Percentiles rank a stretch among this genome's conserved stretches.
Conservation (phyloP, 495 filamentous ascomycete genomes). For the Neurospora tetrasperma region DNA sequence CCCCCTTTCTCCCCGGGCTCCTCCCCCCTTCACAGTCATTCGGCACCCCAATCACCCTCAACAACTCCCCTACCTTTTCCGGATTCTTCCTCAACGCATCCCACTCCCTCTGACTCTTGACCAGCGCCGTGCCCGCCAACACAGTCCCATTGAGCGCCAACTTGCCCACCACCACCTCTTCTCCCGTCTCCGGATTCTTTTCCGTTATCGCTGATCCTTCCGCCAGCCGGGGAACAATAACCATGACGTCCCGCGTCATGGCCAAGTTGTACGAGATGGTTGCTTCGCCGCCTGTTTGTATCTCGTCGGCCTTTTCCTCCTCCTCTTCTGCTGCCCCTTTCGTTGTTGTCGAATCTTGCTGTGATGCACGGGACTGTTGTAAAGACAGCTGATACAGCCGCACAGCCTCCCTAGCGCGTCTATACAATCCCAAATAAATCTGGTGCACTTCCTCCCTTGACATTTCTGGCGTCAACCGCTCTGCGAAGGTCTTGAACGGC, state of each 20-base stretch:
- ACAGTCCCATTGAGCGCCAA: slow-evolving; percentile 69
- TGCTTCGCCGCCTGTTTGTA: slow-evolving; percentile 32
- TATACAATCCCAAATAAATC: slow-evolving; percentile 42
- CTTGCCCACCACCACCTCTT: slow-evolving; percentile 40
- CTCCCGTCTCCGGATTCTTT: not conserved
- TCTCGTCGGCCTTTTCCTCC: not conserved
- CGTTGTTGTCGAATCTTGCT: no score
- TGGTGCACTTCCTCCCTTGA: slow-evolving; percentile 16
- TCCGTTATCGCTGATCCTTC: slow-evolving; percentile 14
- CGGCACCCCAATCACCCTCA: slow-evolving; percentile 53
- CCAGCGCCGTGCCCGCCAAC: slow-evolving; percentile 71
- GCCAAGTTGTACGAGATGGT: slow-evolving; percentile 71
- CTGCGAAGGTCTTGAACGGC: slow-evolving; percentile 17
- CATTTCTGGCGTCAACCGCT: slow-evolving; percentile 10
- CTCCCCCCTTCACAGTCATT: not conserved
- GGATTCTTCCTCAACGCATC: slow-evolving; percentile 44
- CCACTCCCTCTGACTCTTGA: slow-evolving; percentile 66
- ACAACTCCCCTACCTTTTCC: slow-evolving; percentile 39
- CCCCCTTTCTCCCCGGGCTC: not conserved
- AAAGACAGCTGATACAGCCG: not conserved
- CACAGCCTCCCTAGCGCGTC: slow-evolving; percentile 29
- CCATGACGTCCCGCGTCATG: slow-evolving; percentile 59
- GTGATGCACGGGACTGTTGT: not conserved
- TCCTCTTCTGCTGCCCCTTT: not conserved
- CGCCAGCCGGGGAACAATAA: slow-evolving; percentile 51